These are phyloP conservation scores for Metrosideros polymorpha DNA, from an alignment of 441 rosid species.

Conservation along the genomic window DNA sequence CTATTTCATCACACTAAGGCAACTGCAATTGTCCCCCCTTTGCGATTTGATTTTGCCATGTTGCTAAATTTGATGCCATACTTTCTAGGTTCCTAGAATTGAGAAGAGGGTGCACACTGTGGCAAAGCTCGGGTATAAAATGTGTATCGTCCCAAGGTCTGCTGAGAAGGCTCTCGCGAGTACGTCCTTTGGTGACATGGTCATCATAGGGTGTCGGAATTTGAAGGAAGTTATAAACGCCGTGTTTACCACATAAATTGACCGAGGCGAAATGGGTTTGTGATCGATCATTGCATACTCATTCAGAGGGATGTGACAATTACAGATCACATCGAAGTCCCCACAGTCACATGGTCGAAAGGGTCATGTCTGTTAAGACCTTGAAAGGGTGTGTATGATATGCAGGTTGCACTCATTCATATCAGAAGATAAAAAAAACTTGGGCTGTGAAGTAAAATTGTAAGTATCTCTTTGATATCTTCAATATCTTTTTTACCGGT, in stretches of 20 bases:
- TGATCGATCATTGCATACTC: background rate
- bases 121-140: conserved; percentile 68
- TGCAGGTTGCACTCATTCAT: background rate
- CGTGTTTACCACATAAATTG: conserved; percentile 25
- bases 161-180: conserved; percentile 36
- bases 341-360: background rate
- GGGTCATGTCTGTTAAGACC: background rate
- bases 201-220: conserved; percentile 59
- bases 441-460: background rate
- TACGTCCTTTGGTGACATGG: conserved; percentile 25
- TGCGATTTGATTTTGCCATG: background rate
- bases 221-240: conserved; percentile 57
- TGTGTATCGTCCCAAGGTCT: conserved; percentile 64
- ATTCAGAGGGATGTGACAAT: background rate
- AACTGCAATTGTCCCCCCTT: background rate
- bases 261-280: background rate
- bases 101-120: conserved; percentile 68
- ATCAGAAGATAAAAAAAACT: background rate
- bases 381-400: background rate
- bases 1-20: background rate
- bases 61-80: background rate
- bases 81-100: conserved; percentile 61
- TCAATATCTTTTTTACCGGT: background rate
- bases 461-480: background rate
- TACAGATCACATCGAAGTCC: background rate